Base-by-base conservation (phyloP, 306 rosid genomes). In the Lathyrus aphaca region DNA sequence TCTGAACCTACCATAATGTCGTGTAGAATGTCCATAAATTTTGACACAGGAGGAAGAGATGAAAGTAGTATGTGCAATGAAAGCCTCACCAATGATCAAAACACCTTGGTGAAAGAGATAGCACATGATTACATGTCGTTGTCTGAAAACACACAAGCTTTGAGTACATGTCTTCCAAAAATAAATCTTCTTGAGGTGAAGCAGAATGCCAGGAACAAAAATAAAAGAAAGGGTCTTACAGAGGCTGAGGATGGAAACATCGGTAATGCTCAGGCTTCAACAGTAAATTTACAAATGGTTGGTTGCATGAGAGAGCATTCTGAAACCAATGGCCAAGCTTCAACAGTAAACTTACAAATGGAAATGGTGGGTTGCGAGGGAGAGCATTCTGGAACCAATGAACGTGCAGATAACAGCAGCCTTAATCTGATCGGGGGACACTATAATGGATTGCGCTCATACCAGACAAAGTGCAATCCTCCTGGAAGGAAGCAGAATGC, bases 11-110 rank as follows among this genome's bases (percentile, higher is more conserved):
- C 70, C 14, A 79, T 66, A 55, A 82, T 75, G 71, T 73, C 87
- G 27, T 82, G 86, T 74, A 82, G 72, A 58, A 82, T 73, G 82
- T 72, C 73, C 69, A 77, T 86, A 51, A 84, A 80, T 23, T 85
- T 68, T 78, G 83, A 66, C 5, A 60, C 19, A 12, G 78, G 37
- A 64, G 75, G 62, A n/a, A 71, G 54, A 86, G 79, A 75, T 55
- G 79, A 69, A 55, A 68, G 66, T 57, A 73, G 74, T 57, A 40
- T 60, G 27, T 57, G 75, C 68, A 68, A 72, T 45, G 63, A 81
- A 49, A 69, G 74, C 21, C 53, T 68, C 37, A n/a, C 74, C 40
- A 70, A 11, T 43, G 73, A 75, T 49, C 77, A 62, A 64, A 39
- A 61, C 54, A 23, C 58, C 56, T 53, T 77, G 56, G 35, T 56